These are phyloP conservation scores for Neodidymelliopsis sp. DNA, from an alignment of 2,329 filamentous ascomycete genomes.

Conservation along the genomic window DNA sequence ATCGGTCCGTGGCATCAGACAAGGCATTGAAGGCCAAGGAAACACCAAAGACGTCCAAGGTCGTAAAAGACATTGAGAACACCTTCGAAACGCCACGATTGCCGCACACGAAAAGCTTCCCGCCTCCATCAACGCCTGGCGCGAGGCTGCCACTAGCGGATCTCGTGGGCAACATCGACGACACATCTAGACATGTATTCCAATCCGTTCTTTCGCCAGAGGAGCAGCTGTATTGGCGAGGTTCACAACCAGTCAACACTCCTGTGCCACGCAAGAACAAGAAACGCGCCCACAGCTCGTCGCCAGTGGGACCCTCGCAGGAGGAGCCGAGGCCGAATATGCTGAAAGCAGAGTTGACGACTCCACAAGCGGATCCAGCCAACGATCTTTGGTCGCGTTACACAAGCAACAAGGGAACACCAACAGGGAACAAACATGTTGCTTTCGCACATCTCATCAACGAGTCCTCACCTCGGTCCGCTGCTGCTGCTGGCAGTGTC, in stretches of 20 bases:
- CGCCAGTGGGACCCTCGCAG: constrained; percentile 51
- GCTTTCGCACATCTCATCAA: constrained; percentile 55
- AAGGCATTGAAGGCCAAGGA: constrained; percentile 20
- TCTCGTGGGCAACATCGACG: constrained; percentile 67
- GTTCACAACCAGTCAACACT: constrained; percentile 53
- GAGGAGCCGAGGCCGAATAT: constrained; percentile 44
- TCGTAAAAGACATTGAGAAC: constrained; percentile 22
- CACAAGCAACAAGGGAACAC: constrained; percentile 49
- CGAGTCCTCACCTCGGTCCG: constrained; percentile 56
- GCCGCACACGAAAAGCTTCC: constrained; percentile 35
- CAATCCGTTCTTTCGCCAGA: constrained; percentile 63
- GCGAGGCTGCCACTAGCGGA: constrained; percentile 67
- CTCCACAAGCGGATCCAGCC: constrained; percentile 57
- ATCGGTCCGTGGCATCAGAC: constrained; percentile 29
- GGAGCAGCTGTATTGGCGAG: constrained; percentile 68
- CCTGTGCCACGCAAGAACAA: constrained; percentile 52
- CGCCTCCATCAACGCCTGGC: constrained; percentile 65
- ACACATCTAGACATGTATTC: constrained; percentile 58
- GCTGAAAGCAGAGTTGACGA: constrained; percentile 43
- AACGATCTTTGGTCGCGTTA: constrained; percentile 58
- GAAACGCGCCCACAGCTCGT: constrained; percentile 58
- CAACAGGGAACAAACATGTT: constrained; percentile 46
- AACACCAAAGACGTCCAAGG: constrained; percentile 33
- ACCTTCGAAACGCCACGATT: constrained; percentile 38
- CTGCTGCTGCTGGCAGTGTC: constrained; percentile 54